A percentile compares a stretch with the other conserved stretches of the same genome.
Evolutionary conservation across 2,329 filamentous ascomycete genomes (phyloP).

Genomic region (Aspergillus sp.): DNA sequence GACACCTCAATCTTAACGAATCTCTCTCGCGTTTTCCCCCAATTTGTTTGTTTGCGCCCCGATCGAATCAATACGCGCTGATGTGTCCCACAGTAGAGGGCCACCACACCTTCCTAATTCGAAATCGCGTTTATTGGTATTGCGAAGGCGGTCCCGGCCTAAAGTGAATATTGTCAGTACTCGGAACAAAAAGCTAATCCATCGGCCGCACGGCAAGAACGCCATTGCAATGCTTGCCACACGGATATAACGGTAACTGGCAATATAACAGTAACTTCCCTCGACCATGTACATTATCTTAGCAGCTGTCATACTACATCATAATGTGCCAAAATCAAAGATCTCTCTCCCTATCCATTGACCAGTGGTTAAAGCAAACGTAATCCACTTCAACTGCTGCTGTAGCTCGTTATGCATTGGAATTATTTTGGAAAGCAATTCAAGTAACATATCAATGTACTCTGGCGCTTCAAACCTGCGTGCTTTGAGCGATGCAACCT

Average conservation of each 20-base stretch:
- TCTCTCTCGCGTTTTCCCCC: no score
- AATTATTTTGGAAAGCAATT: slow-evolving; percentile 12
- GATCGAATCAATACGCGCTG: no score
- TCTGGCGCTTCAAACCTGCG: slow-evolving; percentile 13
- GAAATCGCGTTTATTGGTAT: no score
- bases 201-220: not conserved
- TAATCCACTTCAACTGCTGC: slow-evolving; percentile 11
- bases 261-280: no score
- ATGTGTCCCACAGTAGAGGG: no score
- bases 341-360: slow-evolving; percentile 3
- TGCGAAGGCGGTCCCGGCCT: no score
- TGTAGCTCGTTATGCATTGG: slow-evolving; percentile 9
- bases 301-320: not conserved
- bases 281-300: no score
- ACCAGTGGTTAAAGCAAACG: slow-evolving; percentile 10
- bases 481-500: slow-evolving; percentile 15
- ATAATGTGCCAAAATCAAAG: slow-evolving; percentile 1
- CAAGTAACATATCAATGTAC: slow-evolving; percentile 18
- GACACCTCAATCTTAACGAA: no score
- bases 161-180: slow-evolving; percentile 22
- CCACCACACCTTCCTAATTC: no score
- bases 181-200: not conserved
- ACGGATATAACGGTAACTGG: no score
- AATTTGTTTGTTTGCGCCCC: no score
- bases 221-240: slow-evolving; percentile 1